A percentile compares a stretch with the other conserved stretches of the same genome.
These are phyloP conservation scores for Petunia secreta DNA, from an alignment of 257 asterid species.

Conservation along the genomic window DNA sequence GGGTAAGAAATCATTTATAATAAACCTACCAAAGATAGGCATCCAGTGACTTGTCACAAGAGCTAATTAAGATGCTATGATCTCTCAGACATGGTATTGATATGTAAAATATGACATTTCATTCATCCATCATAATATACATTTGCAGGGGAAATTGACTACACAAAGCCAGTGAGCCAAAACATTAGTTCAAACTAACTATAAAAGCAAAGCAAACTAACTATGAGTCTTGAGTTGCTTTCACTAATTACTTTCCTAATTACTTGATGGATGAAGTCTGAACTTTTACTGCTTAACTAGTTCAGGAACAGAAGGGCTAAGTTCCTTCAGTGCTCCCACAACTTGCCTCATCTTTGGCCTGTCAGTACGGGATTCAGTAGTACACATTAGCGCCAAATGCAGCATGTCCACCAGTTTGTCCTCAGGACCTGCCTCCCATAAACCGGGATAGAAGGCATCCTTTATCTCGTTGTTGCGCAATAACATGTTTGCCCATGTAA, in stretches of 20 bases:
- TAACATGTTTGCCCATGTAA: constrained; percentile 89
- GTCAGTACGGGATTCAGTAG: constrained; percentile 65
- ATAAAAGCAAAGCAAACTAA: neutral
- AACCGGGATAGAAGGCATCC: constrained; percentile 72
- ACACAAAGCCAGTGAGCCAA: neutral
- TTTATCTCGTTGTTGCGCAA: constrained; percentile 66
- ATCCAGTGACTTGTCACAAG: neutral
- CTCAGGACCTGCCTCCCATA: constrained; percentile 84
- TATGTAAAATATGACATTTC: neutral
- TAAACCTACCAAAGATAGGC: neutral
- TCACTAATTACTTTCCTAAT: neutral
- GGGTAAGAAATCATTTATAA: neutral
- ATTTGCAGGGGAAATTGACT: neutral
- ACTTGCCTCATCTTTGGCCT: constrained; percentile 91
- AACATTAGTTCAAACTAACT: neutral
- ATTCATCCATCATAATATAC: neutral
- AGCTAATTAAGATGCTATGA: too few relatives aligned
- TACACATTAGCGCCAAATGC: constrained; percentile 80
- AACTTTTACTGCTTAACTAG: constrained; percentile 13
- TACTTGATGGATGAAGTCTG: neutral
- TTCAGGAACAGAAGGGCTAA: constrained; percentile 71
- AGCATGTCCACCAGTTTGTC: constrained; percentile 79
- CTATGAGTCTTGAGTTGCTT: neutral
- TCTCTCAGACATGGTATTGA: neutral
- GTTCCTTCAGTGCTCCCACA: constrained; percentile 73